These are phyloP conservation scores for Arctium lappa DNA, from an alignment of 129 eudicot species.

Conservation along the genomic window DNA sequence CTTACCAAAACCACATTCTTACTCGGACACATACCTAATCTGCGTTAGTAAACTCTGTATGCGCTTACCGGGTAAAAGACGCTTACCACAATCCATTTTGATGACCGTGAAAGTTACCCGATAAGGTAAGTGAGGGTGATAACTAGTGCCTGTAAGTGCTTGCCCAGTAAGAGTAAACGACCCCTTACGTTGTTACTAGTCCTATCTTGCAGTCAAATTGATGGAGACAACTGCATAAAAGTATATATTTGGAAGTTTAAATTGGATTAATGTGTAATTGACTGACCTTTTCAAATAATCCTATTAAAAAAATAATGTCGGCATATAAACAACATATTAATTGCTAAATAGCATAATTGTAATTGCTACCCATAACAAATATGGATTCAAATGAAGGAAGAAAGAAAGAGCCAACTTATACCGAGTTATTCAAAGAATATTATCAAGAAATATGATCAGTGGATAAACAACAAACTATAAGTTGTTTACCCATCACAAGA, in stretches of 20 bases:
- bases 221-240: constrained; percentile 22
- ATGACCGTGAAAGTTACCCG: too few species aligned
- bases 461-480: not conserved
- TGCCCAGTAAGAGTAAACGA: too few species aligned
- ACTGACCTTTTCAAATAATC: constrained; percentile 19
- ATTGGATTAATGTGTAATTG: constrained; percentile 6
- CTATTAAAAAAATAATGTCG: not conserved
- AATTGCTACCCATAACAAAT: not conserved
- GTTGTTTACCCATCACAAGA: too few species aligned
- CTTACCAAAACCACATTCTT: not conserved
- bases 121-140: too few species aligned
- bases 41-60: too few species aligned
- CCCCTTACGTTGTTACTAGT: not conserved
- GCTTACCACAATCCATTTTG: too few species aligned
- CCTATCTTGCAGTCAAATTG: constrained; percentile 18
- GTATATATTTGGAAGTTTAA: constrained; percentile 19
- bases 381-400: not conserved
- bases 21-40: too few species aligned
- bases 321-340: constrained; percentile 13
- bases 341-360: not conserved
- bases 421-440: not conserved
- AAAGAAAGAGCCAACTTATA: not conserved
- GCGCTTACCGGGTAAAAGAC: too few species aligned
- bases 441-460: not conserved
- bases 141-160: too few species aligned